Evolutionary conservation across 2,329 filamentous ascomycete species (phyloP).

Genomic region (Xylariaceae sp.): DNA sequence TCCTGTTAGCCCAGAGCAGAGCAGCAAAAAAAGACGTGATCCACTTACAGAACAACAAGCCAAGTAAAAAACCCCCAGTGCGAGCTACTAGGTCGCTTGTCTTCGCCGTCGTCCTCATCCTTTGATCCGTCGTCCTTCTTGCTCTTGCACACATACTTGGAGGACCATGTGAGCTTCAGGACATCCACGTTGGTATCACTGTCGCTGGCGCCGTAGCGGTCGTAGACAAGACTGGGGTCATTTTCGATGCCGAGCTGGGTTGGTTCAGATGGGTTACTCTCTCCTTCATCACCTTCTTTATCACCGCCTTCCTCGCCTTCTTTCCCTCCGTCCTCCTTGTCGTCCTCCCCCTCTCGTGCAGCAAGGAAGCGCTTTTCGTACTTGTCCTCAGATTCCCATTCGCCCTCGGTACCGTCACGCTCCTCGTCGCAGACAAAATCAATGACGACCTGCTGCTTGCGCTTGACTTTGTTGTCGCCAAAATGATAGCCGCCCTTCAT

Average conservation of each 20-base stretch:
- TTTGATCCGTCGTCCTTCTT: conserved; percentile 33
- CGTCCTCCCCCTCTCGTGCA: conserved; percentile 36
- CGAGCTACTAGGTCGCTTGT: conserved; percentile 40
- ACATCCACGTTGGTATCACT: conserved; percentile 58
- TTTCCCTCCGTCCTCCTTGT: conserved; percentile 37
- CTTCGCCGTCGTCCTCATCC: conserved; percentile 44
- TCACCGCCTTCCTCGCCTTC: conserved; percentile 39
- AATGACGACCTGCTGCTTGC: conserved; percentile 72
- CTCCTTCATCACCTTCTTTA: conserved; percentile 35
- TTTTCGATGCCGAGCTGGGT: conserved; percentile 50
- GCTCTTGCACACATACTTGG: conserved; percentile 79
- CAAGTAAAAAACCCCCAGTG: conserved; percentile 98
- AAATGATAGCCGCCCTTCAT: conserved; percentile 59
- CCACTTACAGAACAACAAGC: conserved; percentile 84
- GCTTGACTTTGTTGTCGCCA: conserved; percentile 53
- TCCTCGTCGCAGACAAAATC: conserved; percentile 80
- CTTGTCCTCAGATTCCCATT: conserved; percentile 56
- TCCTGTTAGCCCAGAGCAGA: conserved; percentile 18
- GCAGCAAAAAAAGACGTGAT: neutral
- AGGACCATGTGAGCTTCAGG: conserved; percentile 78
- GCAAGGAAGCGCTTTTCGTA: conserved; percentile 39
- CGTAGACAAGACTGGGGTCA: conserved; percentile 67
- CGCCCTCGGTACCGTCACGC: conserved; percentile 70
- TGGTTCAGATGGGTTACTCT: conserved; percentile 43
- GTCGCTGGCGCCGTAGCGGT: conserved; percentile 64